Percentiles rank a stretch among this genome's conserved stretches.
These are phyloP conservation scores for Conoideocrella luteorostrata DNA, from an alignment of 2,329 filamentous ascomycete genomes.

Conservation along the genomic window DNA sequence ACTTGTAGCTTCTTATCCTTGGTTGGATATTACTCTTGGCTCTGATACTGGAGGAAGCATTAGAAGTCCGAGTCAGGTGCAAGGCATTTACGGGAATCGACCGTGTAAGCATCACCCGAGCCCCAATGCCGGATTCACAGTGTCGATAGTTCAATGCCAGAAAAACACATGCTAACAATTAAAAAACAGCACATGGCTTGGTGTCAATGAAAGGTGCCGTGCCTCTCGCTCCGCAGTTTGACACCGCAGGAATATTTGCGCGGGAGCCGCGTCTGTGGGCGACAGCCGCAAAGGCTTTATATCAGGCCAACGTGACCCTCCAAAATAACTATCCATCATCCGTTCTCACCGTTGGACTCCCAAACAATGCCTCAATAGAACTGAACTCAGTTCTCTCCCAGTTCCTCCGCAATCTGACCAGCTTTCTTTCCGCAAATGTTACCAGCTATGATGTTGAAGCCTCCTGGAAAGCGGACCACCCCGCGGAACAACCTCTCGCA, in stretches of 20 bases:
- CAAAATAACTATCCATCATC: slow-evolving; percentile 21
- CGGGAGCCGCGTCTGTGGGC: slow-evolving; percentile 30
- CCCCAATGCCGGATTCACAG: no score
- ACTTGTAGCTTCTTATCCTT: slow-evolving; percentile 30
- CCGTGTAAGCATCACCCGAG: no score
- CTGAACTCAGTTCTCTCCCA: slow-evolving; percentile 8
- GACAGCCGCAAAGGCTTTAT: slow-evolving; percentile 23
- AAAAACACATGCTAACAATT: no score
- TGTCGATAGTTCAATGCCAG: no score
- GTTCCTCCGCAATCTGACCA: neutral
- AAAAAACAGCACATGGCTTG: slow-evolving; percentile 24
- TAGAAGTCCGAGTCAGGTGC: slow-evolving; percentile 35
- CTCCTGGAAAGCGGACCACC: neutral
- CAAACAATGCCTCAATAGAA: slow-evolving; percentile 8
- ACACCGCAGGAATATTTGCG: slow-evolving; percentile 37
- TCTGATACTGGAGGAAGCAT: slow-evolving; percentile 41
- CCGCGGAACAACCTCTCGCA: slow-evolving; percentile 11
- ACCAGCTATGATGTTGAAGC: neutral
- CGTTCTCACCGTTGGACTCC: slow-evolving; percentile 25
- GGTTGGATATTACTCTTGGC: slow-evolving; percentile 38
- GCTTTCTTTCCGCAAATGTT: neutral
- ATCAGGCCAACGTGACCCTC: slow-evolving; percentile 26
- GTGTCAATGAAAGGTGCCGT: slow-evolving; percentile 32
- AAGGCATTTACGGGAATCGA: slow-evolving; percentile 40
- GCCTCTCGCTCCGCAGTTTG: slow-evolving; percentile 33